Evolutionary conservation across 192 early-diverging fungal species (phyloP).

Genomic region (Coemansia nantahalensis): DNA sequence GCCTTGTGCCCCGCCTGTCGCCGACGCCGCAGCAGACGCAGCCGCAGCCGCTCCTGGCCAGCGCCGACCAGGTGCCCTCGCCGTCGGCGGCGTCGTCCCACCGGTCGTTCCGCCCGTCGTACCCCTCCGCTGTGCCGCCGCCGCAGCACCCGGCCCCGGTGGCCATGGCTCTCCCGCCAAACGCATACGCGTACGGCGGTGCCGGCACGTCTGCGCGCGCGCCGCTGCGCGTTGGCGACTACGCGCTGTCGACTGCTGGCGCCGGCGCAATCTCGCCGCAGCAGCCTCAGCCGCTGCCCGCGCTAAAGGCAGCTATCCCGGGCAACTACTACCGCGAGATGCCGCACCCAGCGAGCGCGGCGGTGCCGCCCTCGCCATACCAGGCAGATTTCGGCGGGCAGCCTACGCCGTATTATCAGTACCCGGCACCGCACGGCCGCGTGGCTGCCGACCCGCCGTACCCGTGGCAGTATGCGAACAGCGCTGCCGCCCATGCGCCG

Average conservation of each 20-base stretch:
- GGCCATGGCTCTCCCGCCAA: not conserved
- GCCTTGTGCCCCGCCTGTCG: slow-evolving; percentile 17
- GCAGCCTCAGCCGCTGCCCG: slow-evolving; percentile 6
- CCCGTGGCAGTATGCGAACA: slow-evolving; percentile 23
- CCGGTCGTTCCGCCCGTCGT: slow-evolving; percentile 27
- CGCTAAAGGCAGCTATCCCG: slow-evolving; percentile 6
- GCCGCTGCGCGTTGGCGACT: slow-evolving; percentile 32
- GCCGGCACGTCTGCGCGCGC: slow-evolving; percentile 10
- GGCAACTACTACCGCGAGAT: slow-evolving; percentile 32
- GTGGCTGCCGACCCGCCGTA: slow-evolving; percentile 9
- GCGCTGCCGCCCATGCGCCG: too few relatives aligned
- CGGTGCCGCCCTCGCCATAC: slow-evolving; percentile 3
- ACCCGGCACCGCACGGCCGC: slow-evolving; percentile 8
- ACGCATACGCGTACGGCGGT: slow-evolving; percentile 11
- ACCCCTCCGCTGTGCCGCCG: slow-evolving; percentile 12
- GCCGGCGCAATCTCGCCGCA: slow-evolving; percentile 2
- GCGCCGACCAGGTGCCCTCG: slow-evolving; percentile 11
- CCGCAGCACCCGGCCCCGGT: slow-evolving; percentile 11
- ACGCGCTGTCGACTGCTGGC: slow-evolving; percentile 18
- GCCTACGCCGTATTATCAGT: slow-evolving; percentile 7
- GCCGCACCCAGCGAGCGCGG: not conserved
- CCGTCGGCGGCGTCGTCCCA: slow-evolving; percentile 7
- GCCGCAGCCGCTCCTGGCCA: not conserved
- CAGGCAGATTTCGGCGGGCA: slow-evolving; percentile 5
- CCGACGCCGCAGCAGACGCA: slow-evolving; percentile 8